Base-by-base conservation (phyloP, 495 filamentous ascomycete species). In the Zalerion maritima region DNA sequence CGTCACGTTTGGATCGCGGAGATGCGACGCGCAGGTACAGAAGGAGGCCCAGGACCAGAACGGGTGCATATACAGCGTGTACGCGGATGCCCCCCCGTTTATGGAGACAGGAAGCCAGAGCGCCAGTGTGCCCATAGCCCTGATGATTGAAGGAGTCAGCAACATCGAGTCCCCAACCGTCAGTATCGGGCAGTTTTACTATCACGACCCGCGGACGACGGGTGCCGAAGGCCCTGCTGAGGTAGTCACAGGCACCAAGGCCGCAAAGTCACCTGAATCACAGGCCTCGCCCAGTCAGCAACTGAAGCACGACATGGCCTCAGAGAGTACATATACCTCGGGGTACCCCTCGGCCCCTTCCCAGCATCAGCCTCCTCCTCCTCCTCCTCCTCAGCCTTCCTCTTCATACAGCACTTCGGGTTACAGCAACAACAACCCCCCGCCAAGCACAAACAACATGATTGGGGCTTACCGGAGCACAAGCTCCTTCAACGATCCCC, bases 161-260 rank as follows among this genome's bases (percentile, higher is more conserved):
- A 78, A 77, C 5, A 65, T 69, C 32, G 58, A 64, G 32, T 45
- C 78, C 12, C 63, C 68, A 5, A 65, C 69, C 7, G 56, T 76
- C 9, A 73, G 83, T 32, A 70, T 82, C 18, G 86, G 82, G 38
- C 58, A 63, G 10, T 94, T 91, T 47, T 75, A 71, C 2, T 97
- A 91, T 45, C 46, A 53, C 25, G 47, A 55, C 31, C 41, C 31
- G 14, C 42, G 43, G n/a, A 45, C 41, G 29, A 47, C 42, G 34
- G 41, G 31, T 16, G 36, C 51, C 21, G 59, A 57, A 17, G 48
- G 35, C 33, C 51, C 26, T 45, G 50, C 26, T 50, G 57, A 60
- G 45, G 39, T 53, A 41, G 47, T 52, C 49, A 59, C 57, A 35
- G 54, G 58, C 42, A 55, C 50, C 35, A 37, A 33, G 28, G 41